Evolutionary conservation across 2,329 filamentous ascomycete genomes (phyloP).

Genomic region (Fusarium irregulare): DNA sequence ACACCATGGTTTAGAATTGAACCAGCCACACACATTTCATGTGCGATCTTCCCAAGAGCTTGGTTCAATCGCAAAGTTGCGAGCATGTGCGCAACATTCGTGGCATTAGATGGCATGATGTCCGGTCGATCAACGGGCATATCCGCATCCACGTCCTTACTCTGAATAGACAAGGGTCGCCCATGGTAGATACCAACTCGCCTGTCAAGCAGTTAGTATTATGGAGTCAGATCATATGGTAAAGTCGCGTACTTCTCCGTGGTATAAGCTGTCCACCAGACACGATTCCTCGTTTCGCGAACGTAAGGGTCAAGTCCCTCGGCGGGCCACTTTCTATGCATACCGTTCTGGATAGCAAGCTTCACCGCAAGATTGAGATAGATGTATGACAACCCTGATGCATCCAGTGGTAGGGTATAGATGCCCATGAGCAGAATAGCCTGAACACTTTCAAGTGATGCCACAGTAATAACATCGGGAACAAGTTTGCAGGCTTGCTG

Average conservation of each 20-base stretch:
- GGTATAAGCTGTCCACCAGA: slow-evolving; percentile 69
- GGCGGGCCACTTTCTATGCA: slow-evolving; percentile 65
- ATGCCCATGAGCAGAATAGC: slow-evolving; percentile 67
- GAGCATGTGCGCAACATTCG: slow-evolving; percentile 60
- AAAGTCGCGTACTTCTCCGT: slow-evolving; percentile 61
- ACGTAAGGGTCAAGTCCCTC: slow-evolving; percentile 60
- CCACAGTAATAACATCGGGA: slow-evolving; percentile 66
- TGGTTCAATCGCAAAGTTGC: slow-evolving; percentile 55
- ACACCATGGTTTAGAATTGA: background rate
- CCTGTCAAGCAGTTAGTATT: slow-evolving; percentile 48
- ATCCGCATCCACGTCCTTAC: slow-evolving; percentile 65
- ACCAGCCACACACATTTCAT: slow-evolving; percentile 53
- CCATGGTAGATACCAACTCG: slow-evolving; percentile 68
- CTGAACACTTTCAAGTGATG: slow-evolving; percentile 68
- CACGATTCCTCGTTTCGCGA: slow-evolving; percentile 64
- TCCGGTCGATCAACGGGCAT: slow-evolving; percentile 60
- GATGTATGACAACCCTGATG: slow-evolving; percentile 66
- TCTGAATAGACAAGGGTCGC: slow-evolving; percentile 64
- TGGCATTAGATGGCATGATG: slow-evolving; percentile 55
- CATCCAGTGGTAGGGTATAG: slow-evolving; percentile 66
- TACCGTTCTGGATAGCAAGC: slow-evolving; percentile 69
- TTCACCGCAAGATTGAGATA: slow-evolving; percentile 67
- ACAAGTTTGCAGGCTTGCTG: slow-evolving; percentile 65
- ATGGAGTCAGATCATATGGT: background rate
- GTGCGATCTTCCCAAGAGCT: slow-evolving; percentile 50